A percentile compares a stretch with the other conserved stretches of the same genome.
Evolutionary conservation across 768 basidiomycete genomes (phyloP).

Genomic region (Boletus insuetus): DNA sequence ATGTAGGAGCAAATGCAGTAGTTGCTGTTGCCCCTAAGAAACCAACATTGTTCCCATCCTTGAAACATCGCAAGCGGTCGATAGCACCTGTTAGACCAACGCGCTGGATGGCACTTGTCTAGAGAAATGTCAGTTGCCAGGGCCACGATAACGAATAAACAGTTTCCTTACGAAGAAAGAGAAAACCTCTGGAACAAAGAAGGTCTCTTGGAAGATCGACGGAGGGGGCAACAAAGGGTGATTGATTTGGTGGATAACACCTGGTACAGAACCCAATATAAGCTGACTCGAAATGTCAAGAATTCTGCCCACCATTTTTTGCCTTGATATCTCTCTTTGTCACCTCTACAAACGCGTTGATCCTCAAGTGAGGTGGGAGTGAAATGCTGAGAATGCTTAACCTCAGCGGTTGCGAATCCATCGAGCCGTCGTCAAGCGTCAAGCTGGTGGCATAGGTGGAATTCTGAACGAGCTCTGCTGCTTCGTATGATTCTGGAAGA

Average conservation of each 20-base stretch:
- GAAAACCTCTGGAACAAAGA: slow-evolving; percentile 5
- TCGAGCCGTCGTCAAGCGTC: slow-evolving; percentile 38
- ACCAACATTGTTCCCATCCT: not conserved
- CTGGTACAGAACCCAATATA: not conserved
- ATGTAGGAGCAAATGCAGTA: slow-evolving; percentile 7
- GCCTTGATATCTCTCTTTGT: slow-evolving; percentile 8
- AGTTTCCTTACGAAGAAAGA: slow-evolving; percentile 8
- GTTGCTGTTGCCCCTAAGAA: slow-evolving; percentile 5
- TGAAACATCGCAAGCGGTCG: not conserved
- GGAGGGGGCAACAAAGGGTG: slow-evolving; percentile 11
- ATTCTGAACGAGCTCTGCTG: slow-evolving; percentile 45
- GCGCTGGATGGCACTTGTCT: slow-evolving; percentile 15
- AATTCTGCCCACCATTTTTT: slow-evolving; percentile 4
- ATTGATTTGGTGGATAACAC: slow-evolving; percentile 14
- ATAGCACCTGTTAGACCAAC: slow-evolving; percentile 8
- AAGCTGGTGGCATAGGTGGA: slow-evolving; percentile 52
- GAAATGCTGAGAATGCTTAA: slow-evolving; percentile 36
- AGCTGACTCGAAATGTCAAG: not conserved
- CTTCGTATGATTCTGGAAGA: slow-evolving; percentile 40
- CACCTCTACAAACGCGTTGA: slow-evolving; percentile 11
- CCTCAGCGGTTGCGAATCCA: slow-evolving; percentile 46
- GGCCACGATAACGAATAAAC: not conserved
- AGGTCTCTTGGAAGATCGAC: slow-evolving; percentile 14
- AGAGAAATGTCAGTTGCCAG: not conserved
- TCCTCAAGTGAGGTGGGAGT: slow-evolving; percentile 34